These are phyloP conservation scores for Zoysia pacifica DNA, from an alignment of 176 grass and related monocot genomes.

Conservation along the genomic window DNA sequence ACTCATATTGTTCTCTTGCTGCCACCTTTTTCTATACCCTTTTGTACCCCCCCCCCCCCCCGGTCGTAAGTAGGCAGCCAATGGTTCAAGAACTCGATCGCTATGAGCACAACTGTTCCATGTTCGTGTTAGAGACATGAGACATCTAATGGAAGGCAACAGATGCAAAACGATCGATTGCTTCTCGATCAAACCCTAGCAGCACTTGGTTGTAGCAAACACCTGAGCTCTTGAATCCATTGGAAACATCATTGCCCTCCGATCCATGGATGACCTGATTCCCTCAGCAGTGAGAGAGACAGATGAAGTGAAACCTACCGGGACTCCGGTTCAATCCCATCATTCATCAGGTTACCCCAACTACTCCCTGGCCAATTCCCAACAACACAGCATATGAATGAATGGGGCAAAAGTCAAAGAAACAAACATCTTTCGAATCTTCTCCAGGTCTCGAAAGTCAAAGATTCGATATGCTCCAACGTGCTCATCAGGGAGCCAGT, in stretches of 20 bases:
- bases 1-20: conserved; percentile 44
- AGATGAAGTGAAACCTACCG: conserved; percentile 32
- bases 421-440: conserved; percentile 48
- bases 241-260: conserved; percentile 29
- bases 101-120: conserved; percentile 33
- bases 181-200: background rate
- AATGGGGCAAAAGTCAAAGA: conserved; percentile 42
- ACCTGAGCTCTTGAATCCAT: conserved; percentile 11
- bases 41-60: conserved; percentile 35
- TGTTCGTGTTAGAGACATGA: conserved; percentile 35
- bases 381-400: conserved; percentile 35
- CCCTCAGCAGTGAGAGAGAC: background rate
- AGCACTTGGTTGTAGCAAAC: background rate
- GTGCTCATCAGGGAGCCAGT: conserved; percentile 41
- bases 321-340: conserved; percentile 49
- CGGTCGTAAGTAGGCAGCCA: background rate
- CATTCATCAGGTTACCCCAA: conserved; percentile 48
- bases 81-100: conserved; percentile 28
- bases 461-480: conserved; percentile 22
- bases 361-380: conserved; percentile 51
- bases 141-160: conserved; percentile 39
- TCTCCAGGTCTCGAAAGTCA: conserved; percentile 40
- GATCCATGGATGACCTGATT: conserved; percentile 16
- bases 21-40: conserved; percentile 48
- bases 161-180: conserved; percentile 7